Evolutionary conservation across 108 stramenopile species (phyloP), one percentile per base, ranked within the genome.

Genomic region (Conticribra guillardii): DNA sequence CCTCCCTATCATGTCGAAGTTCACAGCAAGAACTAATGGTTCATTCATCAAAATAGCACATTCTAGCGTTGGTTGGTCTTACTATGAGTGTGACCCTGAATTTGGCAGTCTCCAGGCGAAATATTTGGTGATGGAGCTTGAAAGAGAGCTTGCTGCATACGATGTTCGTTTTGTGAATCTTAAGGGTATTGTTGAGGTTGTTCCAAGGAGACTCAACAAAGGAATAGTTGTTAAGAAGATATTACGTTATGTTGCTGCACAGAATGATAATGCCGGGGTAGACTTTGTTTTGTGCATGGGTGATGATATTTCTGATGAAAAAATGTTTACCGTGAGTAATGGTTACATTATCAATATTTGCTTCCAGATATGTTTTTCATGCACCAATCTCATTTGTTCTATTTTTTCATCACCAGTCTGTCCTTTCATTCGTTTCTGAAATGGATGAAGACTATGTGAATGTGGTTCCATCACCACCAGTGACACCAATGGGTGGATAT

Each of bases 381-480:
- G 5, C 9, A 51, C 50, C 4, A 19, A 18, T 51, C 1, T 14
- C 37, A 32, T 27, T 26, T 23, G 4, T 47, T 27, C 16, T 9
- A 24, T 34, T 66, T 32, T 19, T 15, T 17, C 4, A 30, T 45
- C n/a, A n/a, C 11, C 22, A 73, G 11, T 87, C 89, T 32, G 89
- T 93, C 2, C 88, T 89, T 70, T 90, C 92, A 0, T 90, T 86
- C 49, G 58, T 90, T 33, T 89, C 92, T 4, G 91, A 92, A 63
- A 86, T 71, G 68, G 49, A 63, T 8, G 74, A 89, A 34, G 81
- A 82, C 23, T 63, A 72, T 1, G 24, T 22, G 1, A 64, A 79
- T 28, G 79, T 81, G 7, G 27, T 52, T 1, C 74, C 74, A 45
- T 71, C 74, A 21, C 74, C 74, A n/a, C 61, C 74, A 47, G 69